phyloP scores from a whole-genome alignment of 805 yeast genomes.

The Yarrowia yakushimensis region DNA sequence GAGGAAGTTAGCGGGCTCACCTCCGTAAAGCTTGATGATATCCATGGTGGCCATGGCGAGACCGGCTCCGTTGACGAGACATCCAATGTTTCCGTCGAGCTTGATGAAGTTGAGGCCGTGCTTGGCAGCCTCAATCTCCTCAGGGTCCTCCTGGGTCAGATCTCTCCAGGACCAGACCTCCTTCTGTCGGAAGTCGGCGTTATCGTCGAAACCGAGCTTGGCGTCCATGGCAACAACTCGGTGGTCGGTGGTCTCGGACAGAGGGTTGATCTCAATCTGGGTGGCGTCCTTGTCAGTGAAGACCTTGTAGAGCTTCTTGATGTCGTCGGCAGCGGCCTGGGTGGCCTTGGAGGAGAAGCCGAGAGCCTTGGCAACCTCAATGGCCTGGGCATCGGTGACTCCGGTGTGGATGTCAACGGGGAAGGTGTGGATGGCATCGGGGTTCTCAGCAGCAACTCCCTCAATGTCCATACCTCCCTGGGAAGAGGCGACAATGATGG shows the following conservation, averaged over 20 bases:
- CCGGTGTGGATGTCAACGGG: constrained; percentile 73
- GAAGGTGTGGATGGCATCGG: constrained; percentile 87
- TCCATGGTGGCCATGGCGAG: constrained; percentile 99
- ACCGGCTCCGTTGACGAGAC: constrained; percentile 99
- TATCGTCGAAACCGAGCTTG: constrained; percentile 96
- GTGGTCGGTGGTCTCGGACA: constrained; percentile 87
- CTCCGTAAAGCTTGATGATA: constrained; percentile 96
- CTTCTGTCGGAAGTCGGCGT: constrained; percentile 90
- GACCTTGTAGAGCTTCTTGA: constrained; percentile 82
- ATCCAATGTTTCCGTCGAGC: constrained; percentile 97
- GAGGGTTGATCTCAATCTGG: constrained; percentile 97
- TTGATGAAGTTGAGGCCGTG: constrained; percentile 93
- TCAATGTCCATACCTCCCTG: constrained; percentile 99
- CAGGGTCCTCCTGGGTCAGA: constrained; percentile 94
- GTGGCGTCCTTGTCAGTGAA: constrained; percentile 92
- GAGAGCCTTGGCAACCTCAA: constrained; percentile 69
- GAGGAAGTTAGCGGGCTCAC: constrained; percentile 97
- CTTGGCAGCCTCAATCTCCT: constrained; percentile 88
- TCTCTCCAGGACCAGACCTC: constrained; percentile 98
- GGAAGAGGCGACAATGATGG: constrained; percentile 90
- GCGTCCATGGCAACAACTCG: constrained; percentile 98
- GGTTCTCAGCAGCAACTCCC: constrained; percentile 91
- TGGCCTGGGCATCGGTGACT: constrained; percentile 72
- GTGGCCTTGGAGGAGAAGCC: constrained; percentile 77
- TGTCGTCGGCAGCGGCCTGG: constrained; percentile 82